Percentiles rank a stretch among this genome's conserved stretches.
Conservation (phyloP, 163 green algal species). For the Scenedesmus sp. region DNA sequence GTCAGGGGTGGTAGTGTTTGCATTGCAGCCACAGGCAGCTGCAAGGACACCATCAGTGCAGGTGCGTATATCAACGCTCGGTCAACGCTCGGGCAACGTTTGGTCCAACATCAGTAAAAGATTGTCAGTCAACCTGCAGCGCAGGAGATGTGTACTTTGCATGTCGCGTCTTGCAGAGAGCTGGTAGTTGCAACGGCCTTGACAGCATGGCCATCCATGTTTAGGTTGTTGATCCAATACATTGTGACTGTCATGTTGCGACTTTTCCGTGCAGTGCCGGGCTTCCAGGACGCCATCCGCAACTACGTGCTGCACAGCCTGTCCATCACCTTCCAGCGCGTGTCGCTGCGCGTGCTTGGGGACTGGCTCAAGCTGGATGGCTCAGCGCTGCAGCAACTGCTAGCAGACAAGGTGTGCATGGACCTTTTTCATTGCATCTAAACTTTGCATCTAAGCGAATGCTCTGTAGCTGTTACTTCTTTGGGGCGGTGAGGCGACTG, state of each 20-base stretch:
- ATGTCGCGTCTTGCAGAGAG: not conserved
- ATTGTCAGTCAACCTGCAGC: no score
- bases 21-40: constrained; percentile 45
- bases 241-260: no score
- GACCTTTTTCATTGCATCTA: not conserved
- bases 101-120: not conserved
- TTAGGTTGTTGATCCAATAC: constrained; percentile 55
- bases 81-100: not conserved
- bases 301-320: constrained; percentile 71
- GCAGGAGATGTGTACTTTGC: not conserved
- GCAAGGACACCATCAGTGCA: constrained; percentile 53
- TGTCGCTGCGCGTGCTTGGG: constrained; percentile 66
- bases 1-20: no score
- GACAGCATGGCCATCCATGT: constrained; percentile 59
- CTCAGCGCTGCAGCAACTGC: constrained; percentile 64
- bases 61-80: constrained; percentile 11
- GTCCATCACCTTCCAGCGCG: constrained; percentile 71
- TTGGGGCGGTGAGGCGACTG: no score
- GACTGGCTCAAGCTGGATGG: constrained; percentile 70
- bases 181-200: constrained; percentile 42
- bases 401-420: constrained; percentile 51
- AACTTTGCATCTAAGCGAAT: no score
- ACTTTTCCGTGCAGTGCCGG: constrained; percentile 64
- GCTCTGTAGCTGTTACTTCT: no score
- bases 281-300: constrained; percentile 70